Percentiles rank a stretch among this genome's conserved stretches.
Conservation (phyloP, 108 stramenopile species). For the Pseudonitzschia pungens region DNA sequence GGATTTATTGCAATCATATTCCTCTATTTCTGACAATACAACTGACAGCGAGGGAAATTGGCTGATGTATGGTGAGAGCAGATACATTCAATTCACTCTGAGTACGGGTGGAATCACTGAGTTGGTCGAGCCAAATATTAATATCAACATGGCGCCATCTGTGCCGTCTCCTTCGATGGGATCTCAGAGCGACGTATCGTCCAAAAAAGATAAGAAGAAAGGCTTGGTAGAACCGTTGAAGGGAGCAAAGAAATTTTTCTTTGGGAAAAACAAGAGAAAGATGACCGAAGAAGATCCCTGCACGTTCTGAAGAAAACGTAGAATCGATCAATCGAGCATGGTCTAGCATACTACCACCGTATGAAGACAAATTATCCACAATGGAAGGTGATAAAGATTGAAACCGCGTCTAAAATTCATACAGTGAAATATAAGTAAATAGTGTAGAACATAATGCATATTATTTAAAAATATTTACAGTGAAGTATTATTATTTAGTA, state of each 20-base stretch:
- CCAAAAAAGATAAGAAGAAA: not conserved
- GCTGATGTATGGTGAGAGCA: not conserved
- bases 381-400: too few species aligned
- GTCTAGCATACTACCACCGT: too few species aligned
- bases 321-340: too few species aligned
- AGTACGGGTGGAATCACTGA: constrained; percentile 10
- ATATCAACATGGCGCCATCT: not conserved
- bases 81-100: constrained; percentile 18
- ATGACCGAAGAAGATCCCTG: not conserved
- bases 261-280: constrained; percentile 15
- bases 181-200: not conserved
- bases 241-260: constrained; percentile 20
- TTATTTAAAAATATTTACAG: too few species aligned
- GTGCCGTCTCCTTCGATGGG: not conserved
- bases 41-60: constrained; percentile 1
- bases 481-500: too few species aligned
- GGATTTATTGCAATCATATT: constrained; percentile 2
- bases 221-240: constrained; percentile 1
- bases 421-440: too few species aligned
- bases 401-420: too few species aligned
- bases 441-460: too few species aligned
- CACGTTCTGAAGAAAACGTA: too few species aligned
- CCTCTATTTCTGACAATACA: constrained; percentile 7
- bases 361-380: too few species aligned
- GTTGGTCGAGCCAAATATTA: constrained; percentile 1